Evolutionary conservation across 2,329 filamentous ascomycete species (phyloP), one percentile per base, ranked within the genome.

Genomic region (Penicillium sp.): DNA sequence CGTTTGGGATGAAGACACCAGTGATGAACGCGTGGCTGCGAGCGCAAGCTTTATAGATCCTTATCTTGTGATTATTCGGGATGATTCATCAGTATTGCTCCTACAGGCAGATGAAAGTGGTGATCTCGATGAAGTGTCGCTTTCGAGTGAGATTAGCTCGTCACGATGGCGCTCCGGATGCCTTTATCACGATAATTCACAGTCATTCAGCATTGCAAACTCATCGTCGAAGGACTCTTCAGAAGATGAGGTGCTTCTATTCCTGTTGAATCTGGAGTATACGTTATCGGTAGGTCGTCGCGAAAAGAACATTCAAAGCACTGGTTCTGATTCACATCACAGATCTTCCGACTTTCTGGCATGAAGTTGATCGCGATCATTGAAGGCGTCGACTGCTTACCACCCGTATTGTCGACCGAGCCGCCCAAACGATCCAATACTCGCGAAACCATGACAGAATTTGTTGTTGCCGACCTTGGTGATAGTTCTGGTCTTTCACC

Each of bases 1-100:
- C 1, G 91, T 97, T 82, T 84, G 90, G 58, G 94, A 97, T 65
- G 94, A 96, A 65, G 90, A 94, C 60, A 92, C 87, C 0, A 91
- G 89, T 13, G 86, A 77, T 38, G 71, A 96, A 65, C 87, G 90
- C 5, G 82, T 87, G 50, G 87, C 94, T 40, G 77, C 91, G 44
- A 88, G 86, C 65, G 88, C 90, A 37, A 95, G 89, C 68, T 92
- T 97, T 64, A 84, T 84, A 21, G 93, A 97, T 63, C 91, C 91
- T 0, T 97, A 91, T 67, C 74, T 99, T 13, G 77, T 96, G 2
- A 81, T 97, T 15, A 77, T 96, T 21, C 83, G 91, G 54, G 91
- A 96, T 60, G 91, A 99, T 70, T 86, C 84, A 6, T 94, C 89
- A 57, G 81, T 91, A 7, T 85, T 90, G 53, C 77, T 97, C 38